A percentile compares a stretch with the other conserved stretches of the same genome.
These are phyloP conservation scores for Botryotinia globosa DNA, from an alignment of 2,329 filamentous ascomycete species.

Conservation along the genomic window DNA sequence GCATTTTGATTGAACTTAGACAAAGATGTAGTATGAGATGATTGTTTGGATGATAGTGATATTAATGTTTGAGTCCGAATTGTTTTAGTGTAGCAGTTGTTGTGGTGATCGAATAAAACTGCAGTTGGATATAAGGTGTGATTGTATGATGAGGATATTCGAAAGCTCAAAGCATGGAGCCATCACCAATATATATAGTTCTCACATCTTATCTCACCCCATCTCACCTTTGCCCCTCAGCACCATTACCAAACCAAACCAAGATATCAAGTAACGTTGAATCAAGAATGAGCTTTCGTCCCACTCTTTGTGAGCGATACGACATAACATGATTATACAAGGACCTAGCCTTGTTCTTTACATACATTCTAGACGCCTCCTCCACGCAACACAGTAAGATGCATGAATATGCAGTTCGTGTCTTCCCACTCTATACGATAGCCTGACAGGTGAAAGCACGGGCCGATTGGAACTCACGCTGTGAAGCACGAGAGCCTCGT, in stretches of 20 bases:
- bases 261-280: conserved; percentile 12
- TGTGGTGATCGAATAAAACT: not conserved
- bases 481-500: conserved; percentile 9
- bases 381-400: conserved; percentile 16
- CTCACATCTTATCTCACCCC: conserved; percentile 2
- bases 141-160: not conserved
- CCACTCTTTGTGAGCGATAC: not conserved
- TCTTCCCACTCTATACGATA: conserved; percentile 12
- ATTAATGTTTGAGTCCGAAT: not conserved
- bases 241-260: conserved; percentile 5
- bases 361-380: not conserved
- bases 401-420: conserved; percentile 13
- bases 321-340: conserved; percentile 11
- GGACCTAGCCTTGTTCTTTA: not conserved
- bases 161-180: not conserved
- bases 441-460: conserved; percentile 4
- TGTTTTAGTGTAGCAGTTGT: not conserved
- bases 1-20: conserved; percentile 9
- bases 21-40: not conserved
- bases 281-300: not conserved
- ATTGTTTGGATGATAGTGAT: not conserved
- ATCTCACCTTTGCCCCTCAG: not conserved
- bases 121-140: not conserved
- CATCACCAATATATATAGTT: not conserved
- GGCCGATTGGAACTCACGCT: conserved; percentile 10